A percentile compares a stretch with the other conserved stretches of the same genome.
These are phyloP conservation scores for Cladosporium sphaerospermum DNA, from an alignment of 2,329 filamentous ascomycete genomes.

Conservation along the genomic window DNA sequence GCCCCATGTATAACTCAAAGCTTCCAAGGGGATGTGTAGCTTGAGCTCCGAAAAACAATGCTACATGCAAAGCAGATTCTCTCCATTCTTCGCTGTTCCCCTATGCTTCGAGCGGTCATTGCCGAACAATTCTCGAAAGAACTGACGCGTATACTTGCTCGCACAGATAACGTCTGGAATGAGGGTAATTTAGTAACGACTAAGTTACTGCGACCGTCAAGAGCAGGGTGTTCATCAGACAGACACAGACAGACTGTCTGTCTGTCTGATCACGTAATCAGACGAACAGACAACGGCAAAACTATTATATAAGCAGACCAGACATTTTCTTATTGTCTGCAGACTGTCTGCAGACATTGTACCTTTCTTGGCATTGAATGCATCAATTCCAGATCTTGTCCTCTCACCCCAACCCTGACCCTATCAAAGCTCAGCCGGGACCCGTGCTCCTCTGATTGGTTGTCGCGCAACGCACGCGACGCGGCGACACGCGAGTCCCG, in stretches of 20 bases:
- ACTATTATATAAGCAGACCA: neutral
- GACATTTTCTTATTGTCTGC: neutral
- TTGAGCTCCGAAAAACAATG: too few species aligned
- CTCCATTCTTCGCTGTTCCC: too few species aligned
- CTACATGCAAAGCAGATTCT: too few species aligned
- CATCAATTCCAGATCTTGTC: neutral
- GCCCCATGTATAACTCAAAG: too few species aligned
- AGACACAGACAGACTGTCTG: neutral
- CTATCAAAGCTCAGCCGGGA: neutral
- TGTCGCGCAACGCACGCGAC: neutral
- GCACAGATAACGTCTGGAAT: too few species aligned
- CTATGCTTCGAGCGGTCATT: too few species aligned
- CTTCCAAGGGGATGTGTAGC: too few species aligned
- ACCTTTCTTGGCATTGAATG: neutral
- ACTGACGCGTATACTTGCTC: too few species aligned
- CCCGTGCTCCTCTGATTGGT: neutral
- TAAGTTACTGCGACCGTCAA: too few species aligned
- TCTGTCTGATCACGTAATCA: neutral
- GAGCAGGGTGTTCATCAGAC: neutral
- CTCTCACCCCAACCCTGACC: neutral
- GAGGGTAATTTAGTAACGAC: too few species aligned
- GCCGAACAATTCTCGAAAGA: too few species aligned
- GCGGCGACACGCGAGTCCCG: neutral
- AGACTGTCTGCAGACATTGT: neutral
- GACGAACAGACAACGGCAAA: neutral